Base-by-base conservation (phyloP, 352 stramenopile genomes). In the Globisporangium polare region DNA sequence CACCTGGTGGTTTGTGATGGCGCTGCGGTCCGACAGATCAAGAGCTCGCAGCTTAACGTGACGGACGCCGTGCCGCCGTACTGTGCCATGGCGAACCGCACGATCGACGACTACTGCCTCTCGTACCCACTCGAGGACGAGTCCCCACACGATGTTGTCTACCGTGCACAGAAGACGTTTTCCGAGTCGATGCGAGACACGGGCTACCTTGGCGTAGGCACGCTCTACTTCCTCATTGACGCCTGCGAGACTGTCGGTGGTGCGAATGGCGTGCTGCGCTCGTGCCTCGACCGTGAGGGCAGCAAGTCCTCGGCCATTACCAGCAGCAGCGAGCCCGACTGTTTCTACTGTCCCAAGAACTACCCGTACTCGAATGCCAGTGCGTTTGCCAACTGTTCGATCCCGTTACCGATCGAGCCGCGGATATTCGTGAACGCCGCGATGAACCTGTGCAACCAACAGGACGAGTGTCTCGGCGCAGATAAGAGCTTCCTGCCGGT, bases 211-310 rank as follows among this genome's bases (percentile, higher is more conserved):
- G 52, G 60, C 13, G 72, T 60, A 27, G 67, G 35, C 17, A 69
- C 35, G n/a, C 65, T 81, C 9, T 58, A 73, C 12, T 78, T 86
- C 45, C 77, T 75, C 54, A 74, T 88, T 20, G 72, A 89, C 53
- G 69, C 77, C 0, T 89, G 80, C 45, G 79, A 89, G 62, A 79
- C 76, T 5, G 55, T 83, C 22, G 80, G 72, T 4, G 80, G 75
- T 0, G 45, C 62, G 1, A 29, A 74, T 0, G 74, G 74, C 2
- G 78, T 86, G 15, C 60, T 89, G 43, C 75, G 75, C 2, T 88
- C 77, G 9, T 88, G 80, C 42, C 63, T 88, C 1, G 39, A 65
- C 2, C 37, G 58, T 52, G 35, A 62, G 9, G 62, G 57, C 22
- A 71, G 60, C 41, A 39, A 71, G 13, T 5, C 41, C 5, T 10